These are phyloP conservation scores for Acer negundo DNA, from an alignment of 345 rosid species.

Conservation along the genomic window DNA sequence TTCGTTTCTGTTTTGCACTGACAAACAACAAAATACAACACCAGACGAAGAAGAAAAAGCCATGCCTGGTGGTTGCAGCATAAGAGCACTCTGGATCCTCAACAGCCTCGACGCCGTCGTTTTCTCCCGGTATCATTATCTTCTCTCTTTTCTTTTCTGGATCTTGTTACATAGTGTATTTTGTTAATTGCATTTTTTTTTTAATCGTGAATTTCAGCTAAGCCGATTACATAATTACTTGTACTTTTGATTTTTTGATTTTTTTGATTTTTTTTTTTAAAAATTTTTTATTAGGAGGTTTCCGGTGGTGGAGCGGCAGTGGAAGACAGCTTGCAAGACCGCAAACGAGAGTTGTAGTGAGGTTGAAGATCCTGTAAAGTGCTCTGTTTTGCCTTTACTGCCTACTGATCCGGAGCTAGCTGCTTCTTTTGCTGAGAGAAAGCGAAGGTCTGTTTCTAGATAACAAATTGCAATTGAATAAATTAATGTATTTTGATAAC, in stretches of 20 bases:
- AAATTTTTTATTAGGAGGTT: constrained; percentile 56
- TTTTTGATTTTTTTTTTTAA: neutral
- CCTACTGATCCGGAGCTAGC: constrained; percentile 76
- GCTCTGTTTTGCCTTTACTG: constrained; percentile 36
- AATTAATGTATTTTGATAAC: neutral
- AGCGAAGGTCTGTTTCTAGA: constrained; percentile 46
- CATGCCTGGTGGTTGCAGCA: constrained; percentile 75
- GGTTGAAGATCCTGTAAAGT: constrained; percentile 38
- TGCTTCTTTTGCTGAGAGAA: constrained; percentile 59
- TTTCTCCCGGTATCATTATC: constrained; percentile 67
- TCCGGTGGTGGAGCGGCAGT: constrained; percentile 81
- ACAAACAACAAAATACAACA: neutral
- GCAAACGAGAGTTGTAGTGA: constrained; percentile 37
- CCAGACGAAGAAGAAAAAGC: constrained; percentile 26
- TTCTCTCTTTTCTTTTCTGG: neutral
- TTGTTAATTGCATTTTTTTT: neutral
- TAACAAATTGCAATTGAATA: neutral
- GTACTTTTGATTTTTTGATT: neutral
- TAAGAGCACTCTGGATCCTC: constrained; percentile 91
- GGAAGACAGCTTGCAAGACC: constrained; percentile 62
- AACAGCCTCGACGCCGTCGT: constrained; percentile 70
- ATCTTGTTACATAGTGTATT: neutral
- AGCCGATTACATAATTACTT: too few relatives aligned
- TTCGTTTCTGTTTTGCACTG: neutral
- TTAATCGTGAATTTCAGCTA: neutral